Evolutionary conservation across 768 basidiomycete genomes (phyloP), one percentile per base, ranked within the genome.

Genomic region (Lactarius quietus): DNA sequence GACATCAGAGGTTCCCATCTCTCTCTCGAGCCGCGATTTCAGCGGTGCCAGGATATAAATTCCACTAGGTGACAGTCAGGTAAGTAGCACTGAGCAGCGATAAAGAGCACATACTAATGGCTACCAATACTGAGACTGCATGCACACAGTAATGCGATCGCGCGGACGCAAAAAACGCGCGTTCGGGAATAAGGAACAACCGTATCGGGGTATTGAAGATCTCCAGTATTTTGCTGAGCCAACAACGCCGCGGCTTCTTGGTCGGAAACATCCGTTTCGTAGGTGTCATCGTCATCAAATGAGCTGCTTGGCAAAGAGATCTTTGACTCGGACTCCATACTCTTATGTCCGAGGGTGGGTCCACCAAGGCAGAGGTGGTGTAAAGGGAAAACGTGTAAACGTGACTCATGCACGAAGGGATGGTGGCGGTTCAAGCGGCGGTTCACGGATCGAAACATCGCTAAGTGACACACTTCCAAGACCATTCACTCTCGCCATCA

Each of bases 41-140:
- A 93, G 77, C 12, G 92, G 92, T 0, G 89, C 90, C 3, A 95
- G 82, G 7, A 89, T 84, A 70, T 93, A 87, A 3, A 83, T 82
- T 20, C 86, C 88, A 72, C 89, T 92, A 38, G 8, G 41, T 8
- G 41, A 17, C 56, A 23, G 56, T 57, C 35, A 39, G 8, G 55
- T 41, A 23, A 20, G 57, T 60, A 57, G 63, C 35, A 10, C 20
- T 41, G 57, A 69, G 69, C 8, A 20, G 15, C 4, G 6, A 43
- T 1, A 33, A 7, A 41, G 31, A 57, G 55, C n/a, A 76, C 84
- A 53, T 71, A 89, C 89, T 89, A 91, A 72, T 92, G 90, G 67
- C 87, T 88, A 38, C 90, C 90, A 39, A 92, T 76, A 70, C 88
- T 89, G 69, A 92, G 74, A 35, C 84, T 86, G 72, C 89, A 90